Evolutionary conservation across 805 yeast species (phyloP).

Genomic region (Dipodascus geniculatus): DNA sequence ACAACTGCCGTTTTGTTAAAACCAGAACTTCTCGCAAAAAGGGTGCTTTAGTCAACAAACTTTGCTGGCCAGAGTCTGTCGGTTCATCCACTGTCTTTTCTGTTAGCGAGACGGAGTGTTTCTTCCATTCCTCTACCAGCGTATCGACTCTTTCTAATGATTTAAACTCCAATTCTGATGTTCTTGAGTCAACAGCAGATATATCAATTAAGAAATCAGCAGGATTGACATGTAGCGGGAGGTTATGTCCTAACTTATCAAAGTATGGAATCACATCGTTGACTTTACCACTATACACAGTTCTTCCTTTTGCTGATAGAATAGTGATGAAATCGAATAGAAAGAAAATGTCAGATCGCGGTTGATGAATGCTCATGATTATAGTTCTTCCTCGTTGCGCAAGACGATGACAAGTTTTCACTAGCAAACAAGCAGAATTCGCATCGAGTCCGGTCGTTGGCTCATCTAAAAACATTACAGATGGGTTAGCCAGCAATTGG

Average conservation of each 20-base stretch:
- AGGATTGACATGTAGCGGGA: constrained; percentile 42
- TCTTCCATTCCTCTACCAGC: constrained; percentile 31
- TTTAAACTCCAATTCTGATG: constrained; percentile 26
- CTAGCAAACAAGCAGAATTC: constrained; percentile 54
- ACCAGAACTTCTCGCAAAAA: constrained; percentile 33
- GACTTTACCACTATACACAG: constrained; percentile 38
- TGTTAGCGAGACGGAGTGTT: background rate
- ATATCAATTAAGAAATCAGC: constrained; percentile 51
- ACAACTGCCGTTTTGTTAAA: constrained; percentile 34
- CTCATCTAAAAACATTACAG: constrained; percentile 68
- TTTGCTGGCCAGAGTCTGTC: constrained; percentile 10
- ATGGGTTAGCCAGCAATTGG: constrained; percentile 66
- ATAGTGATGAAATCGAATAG: constrained; percentile 58
- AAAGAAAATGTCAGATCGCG: constrained; percentile 62
- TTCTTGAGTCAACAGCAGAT: constrained; percentile 43
- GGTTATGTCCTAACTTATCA: constrained; percentile 30
- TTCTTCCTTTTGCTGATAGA: constrained; percentile 50
- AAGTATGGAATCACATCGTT: constrained; percentile 39
- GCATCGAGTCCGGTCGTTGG: constrained; percentile 86
- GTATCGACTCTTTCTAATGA: constrained; percentile 26
- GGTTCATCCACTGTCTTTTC: constrained; percentile 1
- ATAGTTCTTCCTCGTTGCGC: constrained; percentile 56
- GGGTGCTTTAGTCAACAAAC: constrained; percentile 27
- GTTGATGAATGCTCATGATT: constrained; percentile 73
- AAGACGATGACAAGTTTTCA: constrained; percentile 47